Evolutionary conservation across 352 stramenopile genomes (phyloP).

Genomic region (Thalassiosira livingstoniorum): DNA sequence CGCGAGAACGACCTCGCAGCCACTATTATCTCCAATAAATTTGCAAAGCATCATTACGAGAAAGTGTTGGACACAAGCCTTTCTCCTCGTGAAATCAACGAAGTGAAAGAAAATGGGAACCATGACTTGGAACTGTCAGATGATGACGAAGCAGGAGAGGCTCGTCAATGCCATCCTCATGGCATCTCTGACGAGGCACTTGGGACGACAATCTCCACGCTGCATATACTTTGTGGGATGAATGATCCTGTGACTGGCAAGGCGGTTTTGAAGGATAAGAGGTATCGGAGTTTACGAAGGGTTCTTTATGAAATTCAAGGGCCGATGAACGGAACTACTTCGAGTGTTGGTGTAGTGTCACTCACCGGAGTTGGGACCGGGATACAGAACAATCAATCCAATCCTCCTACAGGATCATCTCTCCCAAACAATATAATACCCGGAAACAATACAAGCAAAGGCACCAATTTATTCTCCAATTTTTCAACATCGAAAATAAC

Average conservation of each 20-base stretch:
- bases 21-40: slow-evolving; percentile 16
- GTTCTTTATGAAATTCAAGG: slow-evolving; percentile 38
- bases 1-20: slow-evolving; percentile 22
- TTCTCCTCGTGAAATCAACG: not conserved
- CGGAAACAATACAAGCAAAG: too few species aligned
- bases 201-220: slow-evolving; percentile 24
- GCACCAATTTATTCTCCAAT: too few species aligned
- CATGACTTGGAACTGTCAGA: not conserved
- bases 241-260: slow-evolving; percentile 17
- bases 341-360: too few species aligned
- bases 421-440: too few species aligned
- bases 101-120: too few species aligned
- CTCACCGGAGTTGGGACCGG: too few species aligned
- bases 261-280: slow-evolving; percentile 32
- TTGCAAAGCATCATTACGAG: slow-evolving; percentile 7
- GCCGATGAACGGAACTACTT: not conserved
- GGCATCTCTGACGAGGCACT: slow-evolving; percentile 33
- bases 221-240: slow-evolving; percentile 30
- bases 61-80: not conserved
- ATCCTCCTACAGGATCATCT: too few species aligned
- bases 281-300: slow-evolving; percentile 33
- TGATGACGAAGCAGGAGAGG: slow-evolving; percentile 4
- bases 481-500: slow-evolving; percentile 42
- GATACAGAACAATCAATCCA: too few species aligned
- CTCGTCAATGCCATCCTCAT: not conserved